Evolutionary conservation across 2,329 filamentous ascomycete species (phyloP).

Genomic region (Raffaelea deltoideospora): DNA sequence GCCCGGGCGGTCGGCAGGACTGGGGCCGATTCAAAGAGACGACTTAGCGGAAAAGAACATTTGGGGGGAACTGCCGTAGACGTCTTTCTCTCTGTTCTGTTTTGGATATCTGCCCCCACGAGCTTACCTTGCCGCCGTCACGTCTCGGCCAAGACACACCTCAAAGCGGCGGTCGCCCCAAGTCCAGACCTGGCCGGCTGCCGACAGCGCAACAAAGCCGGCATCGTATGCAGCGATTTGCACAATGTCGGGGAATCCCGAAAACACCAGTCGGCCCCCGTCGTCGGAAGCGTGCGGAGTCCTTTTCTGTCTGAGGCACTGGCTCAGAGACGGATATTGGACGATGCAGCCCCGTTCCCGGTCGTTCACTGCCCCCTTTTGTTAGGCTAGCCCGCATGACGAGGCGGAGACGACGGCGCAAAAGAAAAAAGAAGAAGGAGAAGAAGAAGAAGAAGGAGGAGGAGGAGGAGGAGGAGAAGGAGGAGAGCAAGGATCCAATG

Average conservation of each 20-base stretch:
- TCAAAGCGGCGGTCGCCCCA: slow-evolving; percentile 44
- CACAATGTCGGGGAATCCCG: slow-evolving; percentile 14
- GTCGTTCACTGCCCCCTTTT: slow-evolving; percentile 12
- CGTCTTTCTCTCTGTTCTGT: too few species aligned
- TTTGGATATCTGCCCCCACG: too few species aligned
- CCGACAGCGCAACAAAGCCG: slow-evolving; percentile 31
- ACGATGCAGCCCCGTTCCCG: slow-evolving; percentile 11
- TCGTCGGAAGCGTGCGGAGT: not conserved
- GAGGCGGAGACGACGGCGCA: too few species aligned
- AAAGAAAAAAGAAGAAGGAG: slow-evolving; percentile 6
- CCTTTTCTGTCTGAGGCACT: not conserved
- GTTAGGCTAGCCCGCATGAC: too few species aligned
- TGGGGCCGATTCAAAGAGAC: slow-evolving; percentile 8
- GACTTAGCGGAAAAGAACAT: not conserved
- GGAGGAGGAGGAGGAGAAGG: slow-evolving; percentile 2
- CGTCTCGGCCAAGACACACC: slow-evolving; percentile 38
- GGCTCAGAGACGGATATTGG: slow-evolving; percentile 13
- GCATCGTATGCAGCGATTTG: slow-evolving; percentile 32
- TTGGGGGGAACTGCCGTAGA: too few species aligned
- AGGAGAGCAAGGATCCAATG: too few species aligned
- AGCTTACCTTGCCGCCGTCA: slow-evolving; percentile 22
- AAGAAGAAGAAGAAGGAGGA: not conserved
- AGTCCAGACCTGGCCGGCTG: slow-evolving; percentile 30
- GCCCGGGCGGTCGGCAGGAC: slow-evolving; percentile 29
- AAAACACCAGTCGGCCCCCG: slow-evolving; percentile 7